These are phyloP conservation scores for Aspergillus biplanus DNA, from an alignment of 495 filamentous ascomycete genomes.

Conservation along the genomic window DNA sequence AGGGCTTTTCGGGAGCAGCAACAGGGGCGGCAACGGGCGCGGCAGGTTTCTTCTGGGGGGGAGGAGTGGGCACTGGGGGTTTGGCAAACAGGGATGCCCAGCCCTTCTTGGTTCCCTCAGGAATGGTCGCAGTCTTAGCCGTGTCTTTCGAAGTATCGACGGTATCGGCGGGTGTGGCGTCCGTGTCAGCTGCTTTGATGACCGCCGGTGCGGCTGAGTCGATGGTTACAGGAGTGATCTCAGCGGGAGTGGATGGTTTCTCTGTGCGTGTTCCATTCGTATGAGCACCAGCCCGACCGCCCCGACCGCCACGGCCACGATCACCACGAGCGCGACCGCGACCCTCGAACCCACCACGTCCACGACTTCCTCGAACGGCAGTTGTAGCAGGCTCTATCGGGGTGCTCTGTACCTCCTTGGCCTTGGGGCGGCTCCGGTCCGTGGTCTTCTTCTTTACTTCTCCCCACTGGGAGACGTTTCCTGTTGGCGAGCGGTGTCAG, in stretches of 20 bases:
- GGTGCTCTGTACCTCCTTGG: slow-evolving; percentile 68
- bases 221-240: slow-evolving; percentile 36
- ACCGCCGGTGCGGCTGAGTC: slow-evolving; percentile 45
- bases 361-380: slow-evolving; percentile 65
- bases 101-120: slow-evolving; percentile 59
- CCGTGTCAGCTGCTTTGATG: slow-evolving; percentile 33
- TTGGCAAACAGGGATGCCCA: slow-evolving; percentile 68
- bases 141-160: slow-evolving; percentile 37
- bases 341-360: slow-evolving; percentile 66
- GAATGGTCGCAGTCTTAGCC: slow-evolving; percentile 46
- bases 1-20: slow-evolving; percentile 38
- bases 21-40: slow-evolving; percentile 57
- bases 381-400: slow-evolving; percentile 49
- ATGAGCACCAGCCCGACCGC: slow-evolving; percentile 64
- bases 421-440: slow-evolving; percentile 80
- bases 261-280: slow-evolving; percentile 55
- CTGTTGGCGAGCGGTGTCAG: slow-evolving; percentile 47
- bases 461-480: slow-evolving; percentile 89
- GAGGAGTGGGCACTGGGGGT: slow-evolving; percentile 44
- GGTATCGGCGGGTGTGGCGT: slow-evolving; percentile 34
- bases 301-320: slow-evolving; percentile 76
- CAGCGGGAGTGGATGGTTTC: slow-evolving; percentile 43
- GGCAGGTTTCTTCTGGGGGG: slow-evolving; percentile 41
- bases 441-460: slow-evolving; percentile 93
- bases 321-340: slow-evolving; percentile 72